Conservation (phyloP, 2,329 filamentous ascomycete species). For the Simplicillium sp. region DNA sequence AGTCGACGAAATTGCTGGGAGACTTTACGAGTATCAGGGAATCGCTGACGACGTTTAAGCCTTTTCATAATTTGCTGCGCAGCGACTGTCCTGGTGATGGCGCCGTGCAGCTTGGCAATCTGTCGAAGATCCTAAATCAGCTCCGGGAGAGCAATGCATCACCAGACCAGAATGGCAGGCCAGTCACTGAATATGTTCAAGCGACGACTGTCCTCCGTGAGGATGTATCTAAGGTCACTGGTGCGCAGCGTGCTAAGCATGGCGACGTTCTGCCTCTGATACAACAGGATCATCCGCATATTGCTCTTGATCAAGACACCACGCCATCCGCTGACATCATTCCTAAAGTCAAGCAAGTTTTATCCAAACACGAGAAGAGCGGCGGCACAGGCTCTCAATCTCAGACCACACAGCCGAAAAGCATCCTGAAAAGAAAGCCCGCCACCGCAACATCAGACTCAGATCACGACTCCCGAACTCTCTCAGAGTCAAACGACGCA, state of each 20-base stretch:
- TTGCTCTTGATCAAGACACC: too few species aligned
- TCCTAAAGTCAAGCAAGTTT: too few species aligned
- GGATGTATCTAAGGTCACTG: too few species aligned
- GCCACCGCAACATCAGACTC: not conserved
- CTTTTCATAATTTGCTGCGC: conserved; percentile 4
- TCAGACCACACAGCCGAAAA: too few species aligned
- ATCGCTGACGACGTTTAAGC: conserved; percentile 1
- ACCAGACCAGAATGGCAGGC: not conserved
- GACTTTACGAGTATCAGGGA: conserved; percentile 4
- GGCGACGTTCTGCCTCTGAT: too few species aligned
- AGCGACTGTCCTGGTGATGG: not conserved
- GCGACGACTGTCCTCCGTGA: too few species aligned
- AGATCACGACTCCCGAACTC: conserved; percentile 7
- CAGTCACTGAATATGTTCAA: not conserved
- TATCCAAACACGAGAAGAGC: too few species aligned
- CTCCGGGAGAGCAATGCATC: not conserved
- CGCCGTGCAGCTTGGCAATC: conserved; percentile 1
- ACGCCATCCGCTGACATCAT: too few species aligned
- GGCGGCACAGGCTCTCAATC: too few species aligned
- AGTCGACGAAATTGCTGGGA: not conserved
- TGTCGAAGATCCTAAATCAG: conserved; percentile 4
- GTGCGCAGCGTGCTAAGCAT: too few species aligned
- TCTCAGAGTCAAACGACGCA: conserved; percentile 10
- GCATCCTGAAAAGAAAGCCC: too few species aligned
- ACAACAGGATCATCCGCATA: too few species aligned